These are phyloP conservation scores for Cordyceps militaris DNA, from an alignment of 2,329 filamentous ascomycete species.

Conservation along the genomic window DNA sequence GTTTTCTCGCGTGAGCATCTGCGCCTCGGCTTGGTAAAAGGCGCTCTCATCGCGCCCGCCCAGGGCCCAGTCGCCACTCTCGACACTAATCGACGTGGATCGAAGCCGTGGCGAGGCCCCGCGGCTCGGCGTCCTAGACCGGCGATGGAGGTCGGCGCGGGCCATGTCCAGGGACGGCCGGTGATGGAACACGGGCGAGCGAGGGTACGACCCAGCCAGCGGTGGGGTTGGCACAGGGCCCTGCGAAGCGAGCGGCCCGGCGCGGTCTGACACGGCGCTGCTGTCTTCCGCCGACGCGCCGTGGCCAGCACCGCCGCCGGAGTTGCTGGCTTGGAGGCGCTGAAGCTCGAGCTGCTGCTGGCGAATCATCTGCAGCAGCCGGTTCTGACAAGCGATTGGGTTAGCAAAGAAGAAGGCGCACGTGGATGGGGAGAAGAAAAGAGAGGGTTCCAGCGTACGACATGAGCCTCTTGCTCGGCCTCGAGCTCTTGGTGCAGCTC, in stretches of 20 bases:
- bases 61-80: constrained; percentile 54
- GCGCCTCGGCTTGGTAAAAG: constrained; percentile 77
- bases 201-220: constrained; percentile 38
- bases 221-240: constrained; percentile 27
- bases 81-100: constrained; percentile 51
- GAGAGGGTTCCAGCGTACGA: constrained; percentile 46
- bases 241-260: constrained; percentile 29
- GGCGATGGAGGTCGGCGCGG: constrained; percentile 47
- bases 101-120: constrained; percentile 50
- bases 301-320: constrained; percentile 20
- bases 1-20: constrained; percentile 70
- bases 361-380: constrained; percentile 69
- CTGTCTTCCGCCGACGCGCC: constrained; percentile 44
- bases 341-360: constrained; percentile 66
- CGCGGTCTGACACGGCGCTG: constrained; percentile 41
- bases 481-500: constrained; percentile 75
- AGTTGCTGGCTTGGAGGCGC: constrained; percentile 45
- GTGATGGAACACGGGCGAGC: constrained; percentile 42
- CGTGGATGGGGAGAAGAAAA: neutral
- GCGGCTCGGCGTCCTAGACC: constrained; percentile 53
- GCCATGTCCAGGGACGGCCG: constrained; percentile 54
- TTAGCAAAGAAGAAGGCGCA: neutral
- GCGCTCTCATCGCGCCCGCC: constrained; percentile 66
- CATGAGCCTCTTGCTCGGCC: constrained; percentile 71
- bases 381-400: constrained; percentile 44